These are phyloP conservation scores for Tetraselmis chui DNA, from an alignment of 139 green algal species.

Conservation along the genomic window DNA sequence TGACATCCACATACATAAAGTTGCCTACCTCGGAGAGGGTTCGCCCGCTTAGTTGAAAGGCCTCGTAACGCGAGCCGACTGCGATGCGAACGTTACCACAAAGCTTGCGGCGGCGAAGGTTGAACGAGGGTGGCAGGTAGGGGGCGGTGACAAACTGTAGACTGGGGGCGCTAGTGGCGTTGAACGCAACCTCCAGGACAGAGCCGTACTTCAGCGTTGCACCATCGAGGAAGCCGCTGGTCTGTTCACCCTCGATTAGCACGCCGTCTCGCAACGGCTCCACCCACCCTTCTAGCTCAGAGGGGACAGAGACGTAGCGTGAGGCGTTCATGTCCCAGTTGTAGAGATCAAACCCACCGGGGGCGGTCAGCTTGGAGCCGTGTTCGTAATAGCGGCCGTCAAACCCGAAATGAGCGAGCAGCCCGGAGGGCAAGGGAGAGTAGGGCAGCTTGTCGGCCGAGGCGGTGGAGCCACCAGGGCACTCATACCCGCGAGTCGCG, in stretches of 20 bases:
- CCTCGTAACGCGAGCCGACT: not conserved
- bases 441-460: not conserved
- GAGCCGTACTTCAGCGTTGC: not conserved
- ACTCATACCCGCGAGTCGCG: not conserved
- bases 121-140: conserved; percentile 19
- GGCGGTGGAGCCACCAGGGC: not conserved
- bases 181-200: not conserved
- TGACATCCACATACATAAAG: not conserved
- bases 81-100: not conserved
- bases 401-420: not conserved
- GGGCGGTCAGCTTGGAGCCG: not conserved
- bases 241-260: not conserved
- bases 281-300: not conserved
- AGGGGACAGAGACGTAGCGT: not conserved
- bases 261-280: not conserved
- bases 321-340: not conserved
- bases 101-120: not conserved
- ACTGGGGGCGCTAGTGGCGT: not conserved
- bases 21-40: not conserved
- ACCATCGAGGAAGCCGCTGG: not conserved
- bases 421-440: not conserved
- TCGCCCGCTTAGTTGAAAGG: not conserved
- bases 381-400: not conserved
- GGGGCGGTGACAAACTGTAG: not conserved
- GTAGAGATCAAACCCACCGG: not conserved